These are phyloP conservation scores for Phytophthora podocarpi DNA, from an alignment of 352 stramenopile species.

Conservation along the genomic window DNA sequence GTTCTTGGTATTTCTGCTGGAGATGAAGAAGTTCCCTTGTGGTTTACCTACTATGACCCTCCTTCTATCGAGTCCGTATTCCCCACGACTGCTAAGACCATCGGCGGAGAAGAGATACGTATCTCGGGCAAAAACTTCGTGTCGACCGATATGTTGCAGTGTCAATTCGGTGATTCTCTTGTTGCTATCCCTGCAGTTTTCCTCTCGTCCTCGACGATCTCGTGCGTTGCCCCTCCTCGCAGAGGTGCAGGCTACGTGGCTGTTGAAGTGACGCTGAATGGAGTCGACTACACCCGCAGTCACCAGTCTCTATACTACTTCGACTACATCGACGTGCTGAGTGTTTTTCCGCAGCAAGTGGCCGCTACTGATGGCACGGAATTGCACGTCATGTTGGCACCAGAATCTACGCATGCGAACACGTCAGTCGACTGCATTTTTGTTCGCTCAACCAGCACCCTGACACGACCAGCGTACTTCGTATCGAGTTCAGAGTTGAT, in stretches of 20 bases:
- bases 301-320: constrained; percentile 38
- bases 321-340: constrained; percentile 30
- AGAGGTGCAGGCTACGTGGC: constrained; percentile 28
- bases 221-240: constrained; percentile 32
- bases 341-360: constrained; percentile 30
- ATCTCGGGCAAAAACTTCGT: constrained; percentile 44
- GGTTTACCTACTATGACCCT: constrained; percentile 34
- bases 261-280: constrained; percentile 55
- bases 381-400: constrained; percentile 28
- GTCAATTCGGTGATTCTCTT: constrained; percentile 41
- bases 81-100: constrained; percentile 20
- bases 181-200: constrained; percentile 10
- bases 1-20: not conserved
- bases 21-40: constrained; percentile 13
- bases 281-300: constrained; percentile 47
- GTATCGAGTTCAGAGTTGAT: constrained; percentile 23
- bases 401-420: constrained; percentile 11
- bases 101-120: constrained; percentile 36
- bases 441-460: constrained; percentile 5
- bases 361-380: constrained; percentile 33
- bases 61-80: constrained; percentile 31
- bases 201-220: constrained; percentile 36
- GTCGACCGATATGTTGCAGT: constrained; percentile 24
- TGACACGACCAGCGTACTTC: constrained; percentile 32
- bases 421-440: constrained; percentile 46